Base-by-base conservation (phyloP, 2,329 filamentous ascomycete species). In the Cercospora zeina region DNA sequence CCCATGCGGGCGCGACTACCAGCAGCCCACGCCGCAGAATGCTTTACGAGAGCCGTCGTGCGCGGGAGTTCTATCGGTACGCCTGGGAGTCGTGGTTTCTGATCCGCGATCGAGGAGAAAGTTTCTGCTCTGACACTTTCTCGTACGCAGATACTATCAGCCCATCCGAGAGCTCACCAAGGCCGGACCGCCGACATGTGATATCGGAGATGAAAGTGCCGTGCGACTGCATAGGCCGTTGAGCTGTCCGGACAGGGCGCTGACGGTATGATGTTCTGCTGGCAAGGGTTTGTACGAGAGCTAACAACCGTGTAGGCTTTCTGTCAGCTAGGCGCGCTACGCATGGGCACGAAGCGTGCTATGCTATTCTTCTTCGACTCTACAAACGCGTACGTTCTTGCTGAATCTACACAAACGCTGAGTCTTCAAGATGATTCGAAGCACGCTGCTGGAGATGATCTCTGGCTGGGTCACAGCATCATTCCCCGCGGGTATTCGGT, bases 281-380 rank as follows among this genome's bases (percentile, higher is more conserved):
- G 31, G 47, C 56, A n/a, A 59, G 45, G 21, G 21, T 14, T 31
- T 39, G 31, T 50, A 34, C 4, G 11, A 39, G 24, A 59, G 45
- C 45, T 51, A 59, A 59, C 33, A n/a, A 14, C n/a, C 11, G 13
- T 30, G 36, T 33, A 31, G 79, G 78, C 79, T 4, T 79, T 81
- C 63, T 76, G 81, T n/a, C 83, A 85, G 69, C 74, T 85, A 31
- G 81, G 79, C 24, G 77, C 82, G 11, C 75, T 83, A 57, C 75
- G 81, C 0, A 73, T 83, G 47, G 75, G 77, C 11, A 77, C 78
- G 37, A 77, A 79, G 62, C 78, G 82, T 34, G 77, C 77, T 30
- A 80, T 84, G 76, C 77, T 85, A 4, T 83, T 82, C 62, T 75
- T 85, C 54, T 82, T 84, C 66, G 82, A 83, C 66, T 69, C 73